These are phyloP conservation scores for Collybiopsis luxurians DNA, from an alignment of 768 basidiomycete genomes.

Conservation along the genomic window DNA sequence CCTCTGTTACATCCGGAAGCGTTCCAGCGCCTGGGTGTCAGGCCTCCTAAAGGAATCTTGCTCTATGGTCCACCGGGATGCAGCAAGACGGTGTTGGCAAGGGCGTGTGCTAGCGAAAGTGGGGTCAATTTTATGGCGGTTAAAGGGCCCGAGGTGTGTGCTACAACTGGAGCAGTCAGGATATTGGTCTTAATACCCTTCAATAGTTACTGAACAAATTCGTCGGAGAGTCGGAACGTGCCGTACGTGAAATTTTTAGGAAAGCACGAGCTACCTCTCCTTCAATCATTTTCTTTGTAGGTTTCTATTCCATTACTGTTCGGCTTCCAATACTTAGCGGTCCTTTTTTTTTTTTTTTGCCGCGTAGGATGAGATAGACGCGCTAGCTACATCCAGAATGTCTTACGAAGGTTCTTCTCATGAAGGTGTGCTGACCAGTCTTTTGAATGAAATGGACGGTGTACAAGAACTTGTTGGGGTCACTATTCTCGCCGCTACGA, in stretches of 20 bases:
- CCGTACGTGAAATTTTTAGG: constrained; percentile 91
- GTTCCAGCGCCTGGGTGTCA: constrained; percentile 84
- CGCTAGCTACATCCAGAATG: constrained; percentile 77
- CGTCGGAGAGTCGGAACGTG: constrained; percentile 95
- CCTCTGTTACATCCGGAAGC: constrained; percentile 84
- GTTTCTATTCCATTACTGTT: constrained; percentile 23
- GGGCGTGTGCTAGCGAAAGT: constrained; percentile 90
- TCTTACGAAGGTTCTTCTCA: constrained; percentile 61
- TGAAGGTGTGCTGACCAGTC: constrained; percentile 88
- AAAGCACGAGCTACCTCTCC: constrained; percentile 94
- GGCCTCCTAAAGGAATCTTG: constrained; percentile 85
- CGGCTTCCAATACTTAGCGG: not conserved
- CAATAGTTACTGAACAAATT: constrained; percentile 91
- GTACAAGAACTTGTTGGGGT: constrained; percentile 93
- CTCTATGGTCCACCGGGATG: constrained; percentile 98
- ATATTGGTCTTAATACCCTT: not conserved
- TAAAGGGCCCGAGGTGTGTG: constrained; percentile 94
- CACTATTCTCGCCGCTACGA: constrained; percentile 95
- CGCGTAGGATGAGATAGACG: constrained; percentile 92
- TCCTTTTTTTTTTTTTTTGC: too few species aligned
- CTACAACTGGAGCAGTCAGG: too few species aligned
- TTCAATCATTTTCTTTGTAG: constrained; percentile 94
- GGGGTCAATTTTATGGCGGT: constrained; percentile 96
- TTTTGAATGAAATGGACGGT: constrained; percentile 98
- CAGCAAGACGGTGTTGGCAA: constrained; percentile 90